These are phyloP conservation scores for Ascochyta koolunga DNA, from an alignment of 2,329 filamentous ascomycete genomes.

Conservation along the genomic window DNA sequence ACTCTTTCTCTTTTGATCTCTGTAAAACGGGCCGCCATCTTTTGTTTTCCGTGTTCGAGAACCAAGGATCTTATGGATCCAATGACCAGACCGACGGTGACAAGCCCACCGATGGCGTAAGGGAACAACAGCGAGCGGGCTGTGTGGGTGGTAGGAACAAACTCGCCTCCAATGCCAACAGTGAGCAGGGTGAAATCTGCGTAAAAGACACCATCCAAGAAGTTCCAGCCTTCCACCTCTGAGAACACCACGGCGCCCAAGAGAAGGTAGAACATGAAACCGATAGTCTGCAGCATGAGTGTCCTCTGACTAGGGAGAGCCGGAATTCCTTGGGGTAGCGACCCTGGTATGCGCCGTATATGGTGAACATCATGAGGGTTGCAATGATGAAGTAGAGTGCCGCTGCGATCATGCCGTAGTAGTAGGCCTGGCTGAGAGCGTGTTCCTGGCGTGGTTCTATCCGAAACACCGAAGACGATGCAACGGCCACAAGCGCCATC, in stretches of 20 bases:
- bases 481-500: slow-evolving; percentile 58
- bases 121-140: slow-evolving; percentile 60
- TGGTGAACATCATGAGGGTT: slow-evolving; percentile 61
- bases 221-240: slow-evolving; percentile 60
- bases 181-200: slow-evolving; percentile 63
- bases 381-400: slow-evolving; percentile 63
- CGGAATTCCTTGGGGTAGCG: slow-evolving; percentile 64
- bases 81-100: slow-evolving; percentile 62
- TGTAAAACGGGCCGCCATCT: slow-evolving; percentile 57
- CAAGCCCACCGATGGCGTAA: slow-evolving; percentile 61
- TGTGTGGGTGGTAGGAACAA: slow-evolving; percentile 56
- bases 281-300: slow-evolving; percentile 60
- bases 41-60: slow-evolving; percentile 58
- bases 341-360: slow-evolving; percentile 59
- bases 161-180: slow-evolving; percentile 60
- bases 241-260: slow-evolving; percentile 56
- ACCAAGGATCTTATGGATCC: slow-evolving; percentile 59
- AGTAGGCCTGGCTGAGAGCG: slow-evolving; percentile 63
- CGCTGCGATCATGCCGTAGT: slow-evolving; percentile 65
- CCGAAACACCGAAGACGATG: slow-evolving; percentile 53
- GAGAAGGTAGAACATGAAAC: slow-evolving; percentile 56
- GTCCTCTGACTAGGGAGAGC: slow-evolving; percentile 64
- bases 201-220: slow-evolving; percentile 62
- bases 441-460: slow-evolving; percentile 51
- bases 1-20: slow-evolving; percentile 56